Conservation (phyloP, 2,329 filamentous ascomycete species). For the Penicillium paneum region DNA sequence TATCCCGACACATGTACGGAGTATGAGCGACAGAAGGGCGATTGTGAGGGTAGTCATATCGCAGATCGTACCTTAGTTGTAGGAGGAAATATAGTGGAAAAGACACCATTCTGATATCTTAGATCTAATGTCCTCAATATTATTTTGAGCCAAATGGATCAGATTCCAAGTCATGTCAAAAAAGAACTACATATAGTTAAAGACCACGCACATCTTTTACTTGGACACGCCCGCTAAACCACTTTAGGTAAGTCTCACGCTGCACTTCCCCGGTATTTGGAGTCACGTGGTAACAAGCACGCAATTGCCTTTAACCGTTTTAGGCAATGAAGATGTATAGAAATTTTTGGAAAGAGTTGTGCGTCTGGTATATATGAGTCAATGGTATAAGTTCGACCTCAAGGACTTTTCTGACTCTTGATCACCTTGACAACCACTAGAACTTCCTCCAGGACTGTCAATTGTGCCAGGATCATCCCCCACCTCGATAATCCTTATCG, state of each 20-base stretch:
- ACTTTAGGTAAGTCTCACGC: neutral
- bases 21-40: neutral
- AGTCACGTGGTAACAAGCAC: neutral
- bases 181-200: neutral
- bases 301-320: slow-evolving; percentile 3
- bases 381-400: neutral
- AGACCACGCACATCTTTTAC: neutral
- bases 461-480: neutral
- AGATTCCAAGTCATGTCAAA: neutral
- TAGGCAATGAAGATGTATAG: neutral
- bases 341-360: neutral
- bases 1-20: neutral
- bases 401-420: neutral
- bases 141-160: neutral
- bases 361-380: neutral
- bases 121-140: neutral
- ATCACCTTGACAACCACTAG: neutral
- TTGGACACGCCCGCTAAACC: neutral
- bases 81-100: too few relatives aligned
- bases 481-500: slow-evolving; percentile 18
- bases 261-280: neutral
- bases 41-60: too few relatives aligned
- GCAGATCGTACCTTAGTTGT: neutral
- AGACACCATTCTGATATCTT: neutral
- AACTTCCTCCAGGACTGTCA: neutral